Base-by-base conservation (phyloP, 2,329 filamentous ascomycete species). In the Exophiala xenobiotica region DNA sequence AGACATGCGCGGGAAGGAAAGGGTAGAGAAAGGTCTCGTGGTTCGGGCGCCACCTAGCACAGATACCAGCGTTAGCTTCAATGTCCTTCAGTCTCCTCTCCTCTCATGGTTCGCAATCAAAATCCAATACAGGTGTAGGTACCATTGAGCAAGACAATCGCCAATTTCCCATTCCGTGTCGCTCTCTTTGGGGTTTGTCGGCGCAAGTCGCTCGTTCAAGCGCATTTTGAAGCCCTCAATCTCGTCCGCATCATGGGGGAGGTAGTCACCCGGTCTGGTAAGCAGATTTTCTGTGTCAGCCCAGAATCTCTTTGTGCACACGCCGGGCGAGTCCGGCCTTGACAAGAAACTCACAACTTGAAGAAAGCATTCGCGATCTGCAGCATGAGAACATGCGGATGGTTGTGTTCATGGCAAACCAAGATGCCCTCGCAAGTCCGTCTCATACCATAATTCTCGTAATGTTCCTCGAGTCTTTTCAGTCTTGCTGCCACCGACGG, bases 11-110 rank as follows among this genome's bases (percentile, higher is more conserved):
- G 6, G 93, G 93, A 51, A 97, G 86, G 71, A 96, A 99, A 0
- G 93, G 93, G 69, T 99, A 99, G 90, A 99, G 96, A 78, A 97
- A 97, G 2, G 93, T 97, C 78, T 99, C 93, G 68, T 97, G 96
- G 76, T 97, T 99, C 47, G 93, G 93, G 51, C 93, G 81, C 90
- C 92, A 99, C 56, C 56, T 58, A 8, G 31, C 31, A 14, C 31
- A 35, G n/a, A 35, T 3, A 22, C 19, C 18, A 9, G 19, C 5
- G 23, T 12, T 44, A 31, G 14, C 43, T 37, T 46, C 31, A 46
- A 29, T 37, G 9, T 6, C 31, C 29, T 12, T 11, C 29, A 11
- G 16, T 33, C 4, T 11, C 29, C 11, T 5, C 4, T 11, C 11
- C 14, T 8, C 27, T 22, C n/a, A n/a, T n/a, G n/a, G n/a, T n/a